Conservation (phyloP, 352 stramenopile species). For the Plasmopara viticola region DNA sequence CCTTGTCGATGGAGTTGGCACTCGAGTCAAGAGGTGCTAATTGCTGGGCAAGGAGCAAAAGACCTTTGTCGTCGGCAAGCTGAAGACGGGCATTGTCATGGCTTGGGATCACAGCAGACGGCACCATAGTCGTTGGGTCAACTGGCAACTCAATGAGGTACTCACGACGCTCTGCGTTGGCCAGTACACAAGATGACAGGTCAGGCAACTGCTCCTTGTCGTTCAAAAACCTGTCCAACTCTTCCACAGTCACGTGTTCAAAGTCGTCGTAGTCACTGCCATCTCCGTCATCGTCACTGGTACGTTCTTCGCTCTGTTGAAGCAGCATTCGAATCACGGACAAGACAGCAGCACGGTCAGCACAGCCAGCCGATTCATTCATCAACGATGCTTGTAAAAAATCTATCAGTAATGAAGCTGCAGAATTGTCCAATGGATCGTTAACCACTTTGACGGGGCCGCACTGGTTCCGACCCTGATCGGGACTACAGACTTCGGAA, state of each 20-base stretch:
- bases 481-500: slow-evolving; percentile 15
- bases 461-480: slow-evolving; percentile 11
- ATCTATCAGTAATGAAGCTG: slow-evolving; percentile 16
- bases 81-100: no score
- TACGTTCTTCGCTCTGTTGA: background rate
- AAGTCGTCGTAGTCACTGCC: slow-evolving; percentile 7
- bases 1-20: slow-evolving; percentile 13
- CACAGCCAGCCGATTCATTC: slow-evolving; percentile 3
- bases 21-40: slow-evolving; percentile 10
- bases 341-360: slow-evolving; percentile 13
- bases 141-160: slow-evolving; percentile 17
- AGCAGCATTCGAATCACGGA: slow-evolving; percentile 19
- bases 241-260: slow-evolving; percentile 5
- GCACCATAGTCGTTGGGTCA: slow-evolving; percentile 3
- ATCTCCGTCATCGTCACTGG: background rate
- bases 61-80: background rate
- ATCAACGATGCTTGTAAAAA: slow-evolving; percentile 15
- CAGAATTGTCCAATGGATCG: slow-evolving; percentile 2
- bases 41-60: slow-evolving; percentile 12
- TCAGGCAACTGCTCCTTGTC: slow-evolving; percentile 9
- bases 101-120: no score
- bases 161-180: slow-evolving; percentile 11
- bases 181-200: slow-evolving; percentile 16
- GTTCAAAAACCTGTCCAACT: slow-evolving; percentile 4
- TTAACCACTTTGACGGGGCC: slow-evolving; percentile 13